These are phyloP conservation scores for Boletus rufocinnamomeus DNA, from an alignment of 768 basidiomycete species.

Conservation along the genomic window DNA sequence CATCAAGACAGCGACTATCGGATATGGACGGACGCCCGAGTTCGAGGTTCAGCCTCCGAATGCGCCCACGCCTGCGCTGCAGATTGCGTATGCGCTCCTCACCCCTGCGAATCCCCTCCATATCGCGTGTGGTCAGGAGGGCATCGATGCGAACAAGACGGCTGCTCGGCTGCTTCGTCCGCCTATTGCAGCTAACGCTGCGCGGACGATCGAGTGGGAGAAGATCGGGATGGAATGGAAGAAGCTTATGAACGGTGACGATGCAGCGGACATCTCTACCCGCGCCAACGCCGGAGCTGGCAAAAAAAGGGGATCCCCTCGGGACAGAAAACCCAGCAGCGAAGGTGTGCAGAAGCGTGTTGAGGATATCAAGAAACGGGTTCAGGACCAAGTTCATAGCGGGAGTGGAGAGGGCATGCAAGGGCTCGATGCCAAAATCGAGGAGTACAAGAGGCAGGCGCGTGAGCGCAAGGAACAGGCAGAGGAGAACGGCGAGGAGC, in stretches of 20 bases:
- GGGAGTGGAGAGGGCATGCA: slow-evolving; percentile 2
- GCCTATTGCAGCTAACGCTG: slow-evolving; percentile 2
- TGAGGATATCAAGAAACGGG: slow-evolving; percentile 6
- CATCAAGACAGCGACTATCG: slow-evolving; percentile 49
- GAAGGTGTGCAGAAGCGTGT: slow-evolving; percentile 2
- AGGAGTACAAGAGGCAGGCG: slow-evolving; percentile 7
- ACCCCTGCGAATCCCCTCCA: slow-evolving; percentile 26
- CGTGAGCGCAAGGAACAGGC: neutral
- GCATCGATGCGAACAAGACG: slow-evolving; percentile 22
- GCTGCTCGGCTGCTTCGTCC: slow-evolving; percentile 21
- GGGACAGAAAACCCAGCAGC: neutral
- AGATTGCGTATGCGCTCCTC: slow-evolving; percentile 47
- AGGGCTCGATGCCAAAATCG: slow-evolving; percentile 8
- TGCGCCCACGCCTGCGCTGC: slow-evolving; percentile 41
- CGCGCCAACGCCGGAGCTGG: neutral
- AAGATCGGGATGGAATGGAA: slow-evolving; percentile 27
- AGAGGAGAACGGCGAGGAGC: neutral
- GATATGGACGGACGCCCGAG: slow-evolving; percentile 47
- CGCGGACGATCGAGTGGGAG: slow-evolving; percentile 22
- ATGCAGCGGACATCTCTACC: neutral
- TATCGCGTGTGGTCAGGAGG: slow-evolving; percentile 30
- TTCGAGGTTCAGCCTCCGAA: slow-evolving; percentile 48
- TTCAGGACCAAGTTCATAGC: neutral
- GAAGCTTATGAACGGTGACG: slow-evolving; percentile 9
- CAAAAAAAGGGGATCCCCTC: neutral